Percentiles rank a stretch among this genome's conserved stretches.
Conservation (phyloP, 2,329 filamentous ascomycete species). For the Apiospora arundinis region DNA sequence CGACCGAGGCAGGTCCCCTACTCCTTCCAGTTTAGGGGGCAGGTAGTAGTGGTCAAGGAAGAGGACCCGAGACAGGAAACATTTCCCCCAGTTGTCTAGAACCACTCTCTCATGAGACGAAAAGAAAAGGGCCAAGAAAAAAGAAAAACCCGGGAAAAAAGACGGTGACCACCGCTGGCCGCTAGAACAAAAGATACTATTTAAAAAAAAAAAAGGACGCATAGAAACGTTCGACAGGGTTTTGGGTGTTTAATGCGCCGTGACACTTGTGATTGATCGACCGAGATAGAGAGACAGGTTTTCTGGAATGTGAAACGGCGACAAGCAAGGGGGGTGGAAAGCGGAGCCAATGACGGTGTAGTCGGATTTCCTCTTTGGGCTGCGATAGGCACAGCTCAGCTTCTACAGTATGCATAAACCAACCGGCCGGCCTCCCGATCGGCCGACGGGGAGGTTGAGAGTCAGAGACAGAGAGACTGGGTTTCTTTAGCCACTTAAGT, state of each 20-base stretch:
- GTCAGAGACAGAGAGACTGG: background rate
- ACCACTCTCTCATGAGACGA: no score
- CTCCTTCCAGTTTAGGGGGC: background rate
- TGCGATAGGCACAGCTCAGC: background rate
- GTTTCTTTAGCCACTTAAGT: no score
- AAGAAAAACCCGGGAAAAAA: no score
- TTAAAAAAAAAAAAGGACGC: background rate
- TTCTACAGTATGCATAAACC: background rate
- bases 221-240: background rate
- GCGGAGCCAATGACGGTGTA: background rate
- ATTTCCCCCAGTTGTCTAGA: background rate
- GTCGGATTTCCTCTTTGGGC: background rate
- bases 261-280: conserved; percentile 10
- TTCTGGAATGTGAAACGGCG: background rate
- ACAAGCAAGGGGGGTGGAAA: background rate
- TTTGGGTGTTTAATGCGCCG: background rate
- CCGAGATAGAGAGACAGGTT: background rate
- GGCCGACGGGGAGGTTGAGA: no score
- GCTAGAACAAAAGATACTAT: background rate
- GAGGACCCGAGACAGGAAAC: background rate
- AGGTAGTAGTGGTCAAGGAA: no score
- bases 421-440: background rate
- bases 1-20: background rate
- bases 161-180: no score
- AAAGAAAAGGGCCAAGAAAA: no score